Evolutionary conservation across 1,139 yeast genomes (phyloP).

Genomic region (Pichia sp.): DNA sequence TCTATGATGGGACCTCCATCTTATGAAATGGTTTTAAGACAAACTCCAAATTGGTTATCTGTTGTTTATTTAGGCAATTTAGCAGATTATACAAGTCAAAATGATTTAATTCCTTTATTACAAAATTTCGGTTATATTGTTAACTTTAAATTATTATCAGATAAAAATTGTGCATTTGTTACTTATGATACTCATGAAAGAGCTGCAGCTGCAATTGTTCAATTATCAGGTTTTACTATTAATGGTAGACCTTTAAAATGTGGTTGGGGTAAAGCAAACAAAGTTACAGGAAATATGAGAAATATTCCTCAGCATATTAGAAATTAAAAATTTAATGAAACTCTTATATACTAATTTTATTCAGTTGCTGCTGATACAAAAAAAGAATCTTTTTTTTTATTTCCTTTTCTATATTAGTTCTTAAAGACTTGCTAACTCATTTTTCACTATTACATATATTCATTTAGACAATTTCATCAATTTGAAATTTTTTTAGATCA

Average conservation of each 20-base stretch:
- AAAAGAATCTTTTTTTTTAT: too few species aligned
- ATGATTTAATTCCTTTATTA: slow-evolving; percentile 68
- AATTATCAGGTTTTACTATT: slow-evolving; percentile 65
- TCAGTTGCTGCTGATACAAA: too few species aligned
- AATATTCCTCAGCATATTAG: slow-evolving; percentile 9
- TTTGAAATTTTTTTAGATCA: too few species aligned
- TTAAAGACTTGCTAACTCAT: too few species aligned
- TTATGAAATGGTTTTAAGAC: slow-evolving; percentile 66
- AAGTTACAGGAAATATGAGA: slow-evolving; percentile 7
- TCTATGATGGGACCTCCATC: slow-evolving; percentile 26
- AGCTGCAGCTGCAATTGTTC: slow-evolving; percentile 84
- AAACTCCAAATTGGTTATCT: slow-evolving; percentile 80
- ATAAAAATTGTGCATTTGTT: slow-evolving; percentile 79
- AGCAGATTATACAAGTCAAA: slow-evolving; percentile 68
- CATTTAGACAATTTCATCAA: too few species aligned
- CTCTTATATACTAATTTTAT: too few species aligned
- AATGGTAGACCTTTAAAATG: slow-evolving; percentile 77
- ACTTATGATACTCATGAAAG: slow-evolving; percentile 81
- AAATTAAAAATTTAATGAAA: too few species aligned
- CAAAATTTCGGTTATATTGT: slow-evolving; percentile 79
- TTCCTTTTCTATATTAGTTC: too few species aligned
- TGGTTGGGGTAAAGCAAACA: slow-evolving; percentile 67
- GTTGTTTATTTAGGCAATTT: slow-evolving; percentile 85
- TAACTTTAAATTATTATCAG: slow-evolving; percentile 76
- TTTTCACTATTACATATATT: too few species aligned